phyloP scores from a whole-genome alignment of 345 rosid genomes.

The Orychophragmus violaceus region DNA sequence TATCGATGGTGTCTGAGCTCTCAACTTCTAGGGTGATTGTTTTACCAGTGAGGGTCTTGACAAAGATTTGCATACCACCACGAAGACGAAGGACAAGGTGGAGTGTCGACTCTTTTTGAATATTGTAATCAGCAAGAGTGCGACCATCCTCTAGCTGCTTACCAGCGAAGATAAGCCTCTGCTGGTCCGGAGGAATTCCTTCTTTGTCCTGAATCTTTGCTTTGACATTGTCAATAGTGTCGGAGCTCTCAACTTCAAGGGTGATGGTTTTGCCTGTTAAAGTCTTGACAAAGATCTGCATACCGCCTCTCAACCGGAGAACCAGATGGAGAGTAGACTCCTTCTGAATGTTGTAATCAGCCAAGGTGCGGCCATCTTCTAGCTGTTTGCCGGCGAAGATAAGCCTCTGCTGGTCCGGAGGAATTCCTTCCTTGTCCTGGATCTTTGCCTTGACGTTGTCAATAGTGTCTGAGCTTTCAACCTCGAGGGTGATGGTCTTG shows the following conservation, averaged over 20 bases:
- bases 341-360: not conserved
- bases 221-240: slow-evolving; percentile 26
- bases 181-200: slow-evolving; percentile 30
- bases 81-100: slow-evolving; percentile 14
- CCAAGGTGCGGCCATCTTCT: not conserved
- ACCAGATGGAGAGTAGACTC: not conserved
- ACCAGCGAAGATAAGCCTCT: slow-evolving; percentile 26
- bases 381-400: not conserved
- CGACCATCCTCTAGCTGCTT: slow-evolving; percentile 27
- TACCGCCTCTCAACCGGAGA: not conserved
- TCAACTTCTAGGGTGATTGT: slow-evolving; percentile 18
- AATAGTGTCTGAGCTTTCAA: not conserved
- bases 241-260: slow-evolving; percentile 17
- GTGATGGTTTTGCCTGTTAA: slow-evolving; percentile 13
- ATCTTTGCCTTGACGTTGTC: not conserved
- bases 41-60: slow-evolving; percentile 14
- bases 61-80: slow-evolving; percentile 34
- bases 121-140: slow-evolving; percentile 23
- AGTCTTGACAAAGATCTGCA: not conserved
- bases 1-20: slow-evolving; percentile 24
- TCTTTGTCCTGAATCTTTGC: slow-evolving; percentile 27
- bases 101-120: slow-evolving; percentile 31
- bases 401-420: not conserved
- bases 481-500: not conserved
- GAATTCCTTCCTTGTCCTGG: not conserved